Conservation (phyloP, 2,329 filamentous ascomycete species). For the Pseudogymnoascus sp. region DNA sequence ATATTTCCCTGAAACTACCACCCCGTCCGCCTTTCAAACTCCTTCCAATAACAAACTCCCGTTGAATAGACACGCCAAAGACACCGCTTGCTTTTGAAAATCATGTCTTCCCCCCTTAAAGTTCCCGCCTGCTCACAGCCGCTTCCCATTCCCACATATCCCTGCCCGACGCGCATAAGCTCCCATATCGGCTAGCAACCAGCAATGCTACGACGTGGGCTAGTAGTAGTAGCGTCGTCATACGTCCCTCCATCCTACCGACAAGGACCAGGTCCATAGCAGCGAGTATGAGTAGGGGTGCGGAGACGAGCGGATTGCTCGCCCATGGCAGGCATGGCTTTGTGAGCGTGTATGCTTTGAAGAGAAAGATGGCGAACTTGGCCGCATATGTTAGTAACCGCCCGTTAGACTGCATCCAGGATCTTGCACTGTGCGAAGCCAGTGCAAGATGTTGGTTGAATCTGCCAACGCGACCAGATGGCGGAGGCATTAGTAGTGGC, state of each 20-base stretch:
- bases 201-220: slow-evolving; percentile 39
- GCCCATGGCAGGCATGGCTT: slow-evolving; percentile 65
- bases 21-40: neutral
- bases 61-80: neutral
- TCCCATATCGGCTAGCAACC: slow-evolving; percentile 30
- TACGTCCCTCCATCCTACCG: slow-evolving; percentile 27
- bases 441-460: slow-evolving; percentile 23
- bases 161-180: slow-evolving; percentile 23
- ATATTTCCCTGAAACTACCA: neutral
- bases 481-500: slow-evolving; percentile 35
- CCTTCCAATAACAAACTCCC: neutral
- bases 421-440: slow-evolving; percentile 29
- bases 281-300: slow-evolving; percentile 60
- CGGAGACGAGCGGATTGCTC: slow-evolving; percentile 53
- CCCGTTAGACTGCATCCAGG: slow-evolving; percentile 26
- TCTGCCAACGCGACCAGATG: slow-evolving; percentile 25
- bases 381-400: slow-evolving; percentile 31
- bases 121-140: neutral
- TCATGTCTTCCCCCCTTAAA: neutral
- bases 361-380: slow-evolving; percentile 54
- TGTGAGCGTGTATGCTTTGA: slow-evolving; percentile 58
- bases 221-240: slow-evolving; percentile 34
- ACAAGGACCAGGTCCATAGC: slow-evolving; percentile 51
- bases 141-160: slow-evolving; percentile 11
- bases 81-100: neutral